These are phyloP conservation scores for Yamadazyma taylorii DNA, from an alignment of 1,139 yeast species.

Conservation along the genomic window DNA sequence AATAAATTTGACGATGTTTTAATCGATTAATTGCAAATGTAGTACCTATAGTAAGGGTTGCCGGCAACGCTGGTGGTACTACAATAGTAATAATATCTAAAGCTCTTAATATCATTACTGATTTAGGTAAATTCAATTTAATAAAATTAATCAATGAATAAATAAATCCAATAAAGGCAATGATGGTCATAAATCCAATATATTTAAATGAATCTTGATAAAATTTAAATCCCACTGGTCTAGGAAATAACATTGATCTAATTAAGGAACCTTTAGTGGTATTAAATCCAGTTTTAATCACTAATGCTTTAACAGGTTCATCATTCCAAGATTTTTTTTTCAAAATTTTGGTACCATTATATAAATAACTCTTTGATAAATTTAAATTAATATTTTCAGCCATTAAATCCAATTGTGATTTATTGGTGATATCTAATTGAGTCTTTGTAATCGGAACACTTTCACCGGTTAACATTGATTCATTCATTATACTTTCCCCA, in stretches of 20 bases:
- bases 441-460: conserved; percentile 91
- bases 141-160: conserved; percentile 83
- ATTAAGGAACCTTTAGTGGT: conserved; percentile 96
- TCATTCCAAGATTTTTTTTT: conserved; percentile 68
- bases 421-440: conserved; percentile 38
- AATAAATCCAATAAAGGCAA: conserved; percentile 83
- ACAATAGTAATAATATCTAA: conserved; percentile 93
- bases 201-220: conserved; percentile 93
- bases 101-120: conserved; percentile 79
- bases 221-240: conserved; percentile 90
- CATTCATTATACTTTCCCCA: conserved; percentile 94
- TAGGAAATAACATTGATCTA: conserved; percentile 94
- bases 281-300: conserved; percentile 84
- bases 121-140: conserved; percentile 66
- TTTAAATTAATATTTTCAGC: conserved; percentile 64
- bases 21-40: conserved; percentile 84
- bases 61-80: conserved; percentile 98
- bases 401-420: conserved; percentile 48
- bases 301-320: conserved; percentile 85
- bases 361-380: conserved; percentile 73
- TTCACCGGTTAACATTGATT: conserved; percentile 96
- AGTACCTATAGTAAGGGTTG: conserved; percentile 94
- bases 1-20: conserved; percentile 64
- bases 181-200: conserved; percentile 88
- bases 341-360: conserved; percentile 85